A percentile compares a stretch with the other conserved stretches of the same genome.
These are phyloP conservation scores for Fusarium anthophilum DNA, from an alignment of 2,329 filamentous ascomycete species.

Conservation along the genomic window DNA sequence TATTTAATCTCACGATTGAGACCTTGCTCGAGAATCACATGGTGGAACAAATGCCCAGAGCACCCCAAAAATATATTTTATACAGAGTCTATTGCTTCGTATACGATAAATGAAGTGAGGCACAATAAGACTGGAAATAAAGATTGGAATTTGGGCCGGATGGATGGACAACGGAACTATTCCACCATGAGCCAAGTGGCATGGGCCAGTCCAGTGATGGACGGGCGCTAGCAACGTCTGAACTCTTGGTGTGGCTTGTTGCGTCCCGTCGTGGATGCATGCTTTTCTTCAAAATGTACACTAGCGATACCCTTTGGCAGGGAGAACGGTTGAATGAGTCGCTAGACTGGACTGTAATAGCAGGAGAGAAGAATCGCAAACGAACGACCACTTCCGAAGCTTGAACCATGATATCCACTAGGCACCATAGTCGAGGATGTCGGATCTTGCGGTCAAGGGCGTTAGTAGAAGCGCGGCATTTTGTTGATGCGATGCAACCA, in stretches of 20 bases:
- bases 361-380: neutral
- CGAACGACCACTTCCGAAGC: neutral
- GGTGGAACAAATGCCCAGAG: neutral
- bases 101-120: neutral
- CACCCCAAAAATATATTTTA: neutral
- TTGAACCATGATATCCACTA: slow-evolving; percentile 1
- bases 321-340: slow-evolving; percentile 20
- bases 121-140: neutral
- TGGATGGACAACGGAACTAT: slow-evolving; percentile 17
- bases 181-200: neutral
- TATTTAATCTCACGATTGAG: slow-evolving; percentile 7
- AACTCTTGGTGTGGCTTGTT: slow-evolving; percentile 31
- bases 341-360: slow-evolving; percentile 9
- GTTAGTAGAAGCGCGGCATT: slow-evolving; percentile 20
- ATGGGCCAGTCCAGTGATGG: slow-evolving; percentile 12
- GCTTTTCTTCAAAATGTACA: slow-evolving; percentile 16
- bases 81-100: neutral
- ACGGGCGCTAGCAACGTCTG: slow-evolving; percentile 36
- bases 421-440: neutral
- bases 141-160: slow-evolving; percentile 18
- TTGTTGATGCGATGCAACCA: slow-evolving; percentile 20
- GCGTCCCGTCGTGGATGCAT: slow-evolving; percentile 12
- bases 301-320: neutral
- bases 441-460: slow-evolving; percentile 23
- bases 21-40: slow-evolving; percentile 23